Evolutionary conservation across 345 rosid genomes (phyloP).

Genomic region (Stellera chamaejasme): DNA sequence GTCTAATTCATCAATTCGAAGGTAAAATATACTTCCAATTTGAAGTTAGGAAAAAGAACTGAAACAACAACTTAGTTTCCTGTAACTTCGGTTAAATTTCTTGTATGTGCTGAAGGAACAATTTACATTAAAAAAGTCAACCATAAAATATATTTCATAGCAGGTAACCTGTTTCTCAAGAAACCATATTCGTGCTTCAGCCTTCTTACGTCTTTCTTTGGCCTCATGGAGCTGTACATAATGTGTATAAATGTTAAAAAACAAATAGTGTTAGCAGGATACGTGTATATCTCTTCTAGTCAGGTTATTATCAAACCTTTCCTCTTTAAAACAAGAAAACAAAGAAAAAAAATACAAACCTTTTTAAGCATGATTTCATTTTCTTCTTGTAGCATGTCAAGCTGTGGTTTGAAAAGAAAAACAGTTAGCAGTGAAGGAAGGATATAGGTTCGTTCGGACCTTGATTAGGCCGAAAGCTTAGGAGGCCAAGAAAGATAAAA

Average conservation of each 20-base stretch:
- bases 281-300: neutral
- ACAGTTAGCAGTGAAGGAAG: too few species aligned
- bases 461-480: too few species aligned
- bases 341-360: conserved; percentile 26
- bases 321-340: too few species aligned
- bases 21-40: neutral
- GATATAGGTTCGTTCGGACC: too few species aligned
- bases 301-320: neutral
- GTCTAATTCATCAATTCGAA: neutral
- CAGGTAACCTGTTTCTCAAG: conserved; percentile 92
- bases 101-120: neutral
- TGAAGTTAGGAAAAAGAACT: neutral
- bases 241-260: conserved; percentile 18
- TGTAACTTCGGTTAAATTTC: neutral
- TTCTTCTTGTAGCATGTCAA: conserved; percentile 95
- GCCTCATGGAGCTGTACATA: conserved; percentile 58
- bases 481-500: too few species aligned
- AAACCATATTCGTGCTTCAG: conserved; percentile 90
- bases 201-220: conserved; percentile 80
- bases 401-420: conserved; percentile 36
- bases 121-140: neutral
- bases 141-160: neutral
- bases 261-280: conserved; percentile 8
- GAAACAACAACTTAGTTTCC: neutral
- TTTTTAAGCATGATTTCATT: conserved; percentile 62